Percentiles rank a stretch among this genome's conserved stretches.
Evolutionary conservation across 371 early-diverging fungal species (phyloP).

Genomic region (Mucor circinelloides): DNA sequence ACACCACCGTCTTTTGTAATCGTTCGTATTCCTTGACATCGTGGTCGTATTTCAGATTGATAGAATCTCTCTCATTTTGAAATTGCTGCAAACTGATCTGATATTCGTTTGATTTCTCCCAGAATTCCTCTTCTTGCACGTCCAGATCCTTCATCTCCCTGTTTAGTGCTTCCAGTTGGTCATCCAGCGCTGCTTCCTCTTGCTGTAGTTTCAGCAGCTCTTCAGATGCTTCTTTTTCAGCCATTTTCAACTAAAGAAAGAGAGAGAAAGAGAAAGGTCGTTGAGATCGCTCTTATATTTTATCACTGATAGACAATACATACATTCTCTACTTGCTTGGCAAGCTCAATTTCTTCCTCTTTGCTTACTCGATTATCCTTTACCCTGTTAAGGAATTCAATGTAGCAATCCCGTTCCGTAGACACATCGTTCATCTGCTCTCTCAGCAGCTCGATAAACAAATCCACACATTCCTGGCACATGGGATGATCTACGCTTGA

Average conservation of each 20-base stretch:
- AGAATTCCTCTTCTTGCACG: conserved; percentile 63
- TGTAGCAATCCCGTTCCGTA: conserved; percentile 76
- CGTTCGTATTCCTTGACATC: conserved; percentile 78
- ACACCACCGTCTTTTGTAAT: conserved; percentile 90
- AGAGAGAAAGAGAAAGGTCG: no score
- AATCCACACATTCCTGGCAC: conserved; percentile 89
- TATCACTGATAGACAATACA: neutral
- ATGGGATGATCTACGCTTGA: conserved; percentile 84
- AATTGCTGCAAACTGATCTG: conserved; percentile 62
- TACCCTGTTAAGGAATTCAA: conserved; percentile 65
- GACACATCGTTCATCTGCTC: conserved; percentile 70
- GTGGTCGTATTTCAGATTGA: conserved; percentile 78
- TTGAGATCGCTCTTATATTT: neutral
- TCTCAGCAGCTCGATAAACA: conserved; percentile 69
- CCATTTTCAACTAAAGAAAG: conserved; percentile 40
- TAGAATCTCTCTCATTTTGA: conserved; percentile 79
- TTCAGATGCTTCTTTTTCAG: conserved; percentile 56
- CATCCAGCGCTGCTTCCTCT: conserved; percentile 59
- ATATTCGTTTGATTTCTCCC: conserved; percentile 80
- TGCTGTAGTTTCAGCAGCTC: conserved; percentile 61
- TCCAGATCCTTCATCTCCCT: conserved; percentile 67
- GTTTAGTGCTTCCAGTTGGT: conserved; percentile 64
- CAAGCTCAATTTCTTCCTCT: conserved; percentile 49
- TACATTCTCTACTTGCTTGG: conserved; percentile 55
- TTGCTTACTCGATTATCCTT: conserved; percentile 56